A percentile compares a stretch with the other conserved stretches of the same genome.
These are phyloP conservation scores for Capsella rubella DNA, from an alignment of 441 rosid species.

Conservation along the genomic window DNA sequence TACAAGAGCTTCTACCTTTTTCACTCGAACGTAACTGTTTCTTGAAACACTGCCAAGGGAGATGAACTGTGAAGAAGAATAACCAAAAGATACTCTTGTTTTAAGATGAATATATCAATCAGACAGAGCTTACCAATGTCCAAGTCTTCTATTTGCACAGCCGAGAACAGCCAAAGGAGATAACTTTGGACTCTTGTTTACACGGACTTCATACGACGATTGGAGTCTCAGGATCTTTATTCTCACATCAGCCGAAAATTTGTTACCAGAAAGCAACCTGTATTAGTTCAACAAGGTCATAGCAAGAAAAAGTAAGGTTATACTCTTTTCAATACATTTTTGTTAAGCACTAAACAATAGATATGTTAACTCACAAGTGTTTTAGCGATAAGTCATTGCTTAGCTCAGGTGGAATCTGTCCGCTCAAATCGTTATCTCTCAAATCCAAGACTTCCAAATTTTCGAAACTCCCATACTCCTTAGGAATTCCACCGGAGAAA, in stretches of 20 bases:
- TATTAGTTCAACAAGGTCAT: slow-evolving; percentile 19
- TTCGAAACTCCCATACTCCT: slow-evolving; percentile 63
- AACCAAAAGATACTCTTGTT: background rate
- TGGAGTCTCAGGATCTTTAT: slow-evolving; percentile 54
- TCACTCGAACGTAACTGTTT: slow-evolving; percentile 30
- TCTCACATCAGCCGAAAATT: slow-evolving; percentile 53
- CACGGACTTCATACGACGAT: slow-evolving; percentile 55
- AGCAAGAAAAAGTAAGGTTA: slow-evolving; percentile 3
- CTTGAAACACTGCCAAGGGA: slow-evolving; percentile 38
- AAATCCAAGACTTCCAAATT: slow-evolving; percentile 73
- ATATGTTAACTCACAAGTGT: slow-evolving; percentile 63
- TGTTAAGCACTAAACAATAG: background rate
- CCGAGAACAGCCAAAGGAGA: slow-evolving; percentile 43
- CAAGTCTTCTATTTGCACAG: slow-evolving; percentile 61
- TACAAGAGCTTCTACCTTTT: slow-evolving; percentile 38
- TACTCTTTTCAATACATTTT: slow-evolving; percentile 11
- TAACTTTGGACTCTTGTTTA: slow-evolving; percentile 50
- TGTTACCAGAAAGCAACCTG: slow-evolving; percentile 77
- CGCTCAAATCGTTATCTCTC: slow-evolving; percentile 71
- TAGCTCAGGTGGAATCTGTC: slow-evolving; percentile 69
- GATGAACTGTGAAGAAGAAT: slow-evolving; percentile 1
- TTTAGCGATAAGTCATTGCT: slow-evolving; percentile 51
- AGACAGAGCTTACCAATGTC: slow-evolving; percentile 58
- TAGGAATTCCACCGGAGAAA: slow-evolving; percentile 72
- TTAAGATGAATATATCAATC: slow-evolving; percentile 27